Base-by-base conservation (phyloP, 306 rosid genomes). In the Mimosa pudica region DNA sequence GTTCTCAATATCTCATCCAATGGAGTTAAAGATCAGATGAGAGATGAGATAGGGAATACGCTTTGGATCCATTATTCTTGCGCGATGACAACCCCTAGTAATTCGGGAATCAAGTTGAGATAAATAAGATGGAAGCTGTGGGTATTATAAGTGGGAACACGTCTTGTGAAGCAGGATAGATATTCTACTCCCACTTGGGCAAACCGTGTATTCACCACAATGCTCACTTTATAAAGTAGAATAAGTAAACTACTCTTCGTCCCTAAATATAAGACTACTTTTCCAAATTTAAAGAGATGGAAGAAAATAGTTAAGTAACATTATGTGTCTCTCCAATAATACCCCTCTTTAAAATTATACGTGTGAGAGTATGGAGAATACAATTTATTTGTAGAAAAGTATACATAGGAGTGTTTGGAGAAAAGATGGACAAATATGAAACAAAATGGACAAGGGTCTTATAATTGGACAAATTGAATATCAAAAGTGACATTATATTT, bases 171-270 rank as follows among this genome's bases (percentile, higher is more conserved):
- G 32, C 42, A 38, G 6, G 4, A 12, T 75, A 17, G 44, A 71
- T 77, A 8, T 71, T 42, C 33, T 24, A 24, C 20, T 10, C n/a
- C 47, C 33, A 20, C 49, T 41, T 46, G 16, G 71, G 62, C 41
- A 81, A 70, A 57, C 75, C 87, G 83, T 70, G 89, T 86, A 75
- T 81, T 74, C 90, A 44, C 57, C 88, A 82, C 16, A 52, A 35
- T 0, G 38, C 74, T 76, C 48, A 64, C 80, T 79, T 24, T 24
- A 14, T 2, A 9, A 42, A 76, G 70, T 63, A 64, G 73, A 77
- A 69, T 77, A 60, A 24, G 36, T 24, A 74, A 13, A 24, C 30
- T 24, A 24, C 30, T 24, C 30, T 24, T 24, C 30, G 30, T 24
- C 30, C 30, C 30, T 24, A 24, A 24, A 24, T 24, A 24, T 24